Percentiles rank a stretch among this genome's conserved stretches.
phyloP scores from a whole-genome alignment of 2,329 filamentous ascomycete genomes.

The Helminthosporium solani region DNA sequence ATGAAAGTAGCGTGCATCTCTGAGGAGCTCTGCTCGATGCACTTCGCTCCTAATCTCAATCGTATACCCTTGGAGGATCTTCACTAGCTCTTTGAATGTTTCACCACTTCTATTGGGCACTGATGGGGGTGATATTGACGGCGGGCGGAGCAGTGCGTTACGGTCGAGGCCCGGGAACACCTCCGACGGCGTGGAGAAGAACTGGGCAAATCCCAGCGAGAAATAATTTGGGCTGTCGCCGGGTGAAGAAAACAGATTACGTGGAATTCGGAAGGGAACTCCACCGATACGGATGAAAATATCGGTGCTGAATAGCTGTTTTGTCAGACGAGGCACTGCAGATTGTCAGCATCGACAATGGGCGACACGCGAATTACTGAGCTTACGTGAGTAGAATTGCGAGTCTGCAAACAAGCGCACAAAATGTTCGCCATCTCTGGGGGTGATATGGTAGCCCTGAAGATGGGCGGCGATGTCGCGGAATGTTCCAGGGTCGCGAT shows the following conservation, averaged over 20 bases:
- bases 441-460: slow-evolving; percentile 83
- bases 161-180: slow-evolving; percentile 84
- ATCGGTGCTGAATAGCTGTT: slow-evolving; percentile 85
- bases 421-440: slow-evolving; percentile 80
- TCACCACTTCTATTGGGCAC: slow-evolving; percentile 82
- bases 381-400: slow-evolving; percentile 83
- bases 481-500: slow-evolving; percentile 88
- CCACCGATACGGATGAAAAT: slow-evolving; percentile 92
- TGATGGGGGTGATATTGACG: slow-evolving; percentile 78
- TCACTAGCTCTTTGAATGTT: slow-evolving; percentile 78
- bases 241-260: slow-evolving; percentile 79
- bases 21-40: slow-evolving; percentile 74
- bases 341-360: slow-evolving; percentile 12
- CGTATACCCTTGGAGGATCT: slow-evolving; percentile 80
- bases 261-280: slow-evolving; percentile 83
- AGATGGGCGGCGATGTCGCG: slow-evolving; percentile 85
- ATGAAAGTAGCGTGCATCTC: slow-evolving; percentile 90
- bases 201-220: slow-evolving; percentile 82
- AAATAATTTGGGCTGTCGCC: slow-evolving; percentile 97
- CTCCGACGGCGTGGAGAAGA: slow-evolving; percentile 77
- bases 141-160: slow-evolving; percentile 76
- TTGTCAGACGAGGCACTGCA: slow-evolving; percentile 80
- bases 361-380: slow-evolving; percentile 1
- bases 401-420: slow-evolving; percentile 92
- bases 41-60: slow-evolving; percentile 72